These are phyloP conservation scores for Didymella segeticola DNA, from an alignment of 2,329 filamentous ascomycete genomes.

Conservation along the genomic window DNA sequence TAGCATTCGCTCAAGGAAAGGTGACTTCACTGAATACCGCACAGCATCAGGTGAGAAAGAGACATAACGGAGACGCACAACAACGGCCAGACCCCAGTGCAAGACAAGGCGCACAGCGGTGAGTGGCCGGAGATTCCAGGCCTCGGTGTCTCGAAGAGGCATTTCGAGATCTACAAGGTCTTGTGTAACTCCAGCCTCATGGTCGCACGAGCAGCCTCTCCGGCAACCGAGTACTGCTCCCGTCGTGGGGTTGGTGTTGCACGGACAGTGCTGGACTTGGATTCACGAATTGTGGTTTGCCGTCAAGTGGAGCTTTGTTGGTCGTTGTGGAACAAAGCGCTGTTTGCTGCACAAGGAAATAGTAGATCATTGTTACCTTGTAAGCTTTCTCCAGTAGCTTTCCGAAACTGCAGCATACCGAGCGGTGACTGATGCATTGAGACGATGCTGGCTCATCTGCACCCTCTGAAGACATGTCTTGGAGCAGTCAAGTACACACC, in stretches of 20 bases:
- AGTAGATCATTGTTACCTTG: neutral
- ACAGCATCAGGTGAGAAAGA: neutral
- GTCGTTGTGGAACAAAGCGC: neutral
- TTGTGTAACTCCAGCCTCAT: constrained; percentile 12
- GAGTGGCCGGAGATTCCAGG: neutral
- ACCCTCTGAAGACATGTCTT: constrained; percentile 4
- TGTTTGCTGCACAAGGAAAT: neutral
- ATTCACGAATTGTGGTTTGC: neutral
- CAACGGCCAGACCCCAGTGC: neutral
- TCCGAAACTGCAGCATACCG: neutral
- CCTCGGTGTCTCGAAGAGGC: neutral
- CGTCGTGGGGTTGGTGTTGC: constrained; percentile 7
- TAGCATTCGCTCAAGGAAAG: neutral
- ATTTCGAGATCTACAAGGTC: constrained; percentile 4
- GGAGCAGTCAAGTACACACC: neutral
- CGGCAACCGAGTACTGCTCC: neutral
- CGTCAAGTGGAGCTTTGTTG: neutral
- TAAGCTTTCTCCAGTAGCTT: neutral
- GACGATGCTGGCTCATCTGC: neutral
- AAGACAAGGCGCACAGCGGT: neutral
- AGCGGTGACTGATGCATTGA: neutral
- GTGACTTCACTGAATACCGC: neutral
- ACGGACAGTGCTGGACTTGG: neutral
- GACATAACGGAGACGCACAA: neutral
- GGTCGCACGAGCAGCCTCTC: constrained; percentile 9